phyloP scores from a whole-genome alignment of 2,329 filamentous ascomycete species.

The Xylaria sp. region DNA sequence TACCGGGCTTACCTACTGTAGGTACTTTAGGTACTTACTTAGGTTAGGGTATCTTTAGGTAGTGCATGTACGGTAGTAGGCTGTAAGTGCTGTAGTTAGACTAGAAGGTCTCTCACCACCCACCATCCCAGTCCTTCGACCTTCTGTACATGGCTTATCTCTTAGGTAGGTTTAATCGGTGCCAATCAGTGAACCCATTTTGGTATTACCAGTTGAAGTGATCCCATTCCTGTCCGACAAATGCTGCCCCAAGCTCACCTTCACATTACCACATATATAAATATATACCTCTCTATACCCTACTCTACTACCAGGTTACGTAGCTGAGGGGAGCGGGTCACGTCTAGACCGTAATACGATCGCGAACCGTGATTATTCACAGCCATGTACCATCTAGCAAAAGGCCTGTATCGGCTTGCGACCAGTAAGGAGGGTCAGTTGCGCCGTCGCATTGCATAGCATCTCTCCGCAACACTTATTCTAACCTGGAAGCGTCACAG shows the following conservation, averaged over 20 bases:
- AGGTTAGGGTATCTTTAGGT: too few relatives aligned
- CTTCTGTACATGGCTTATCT: too few relatives aligned
- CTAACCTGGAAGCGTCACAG: slow-evolving; percentile 50
- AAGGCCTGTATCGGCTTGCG: slow-evolving; percentile 91
- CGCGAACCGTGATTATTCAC: slow-evolving; percentile 1
- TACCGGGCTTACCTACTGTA: too few relatives aligned
- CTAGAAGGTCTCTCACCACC: too few relatives aligned
- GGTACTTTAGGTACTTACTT: too few relatives aligned
- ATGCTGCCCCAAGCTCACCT: background rate
- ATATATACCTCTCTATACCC: too few relatives aligned
- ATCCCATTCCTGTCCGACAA: background rate
- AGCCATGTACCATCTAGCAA: slow-evolving; percentile 91
- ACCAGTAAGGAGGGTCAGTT: slow-evolving; percentile 90
- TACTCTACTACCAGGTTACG: too few relatives aligned
- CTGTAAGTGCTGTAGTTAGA: too few relatives aligned
- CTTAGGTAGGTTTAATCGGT: slow-evolving; percentile 4
- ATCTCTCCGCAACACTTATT: background rate
- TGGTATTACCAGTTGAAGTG: slow-evolving; percentile 5
- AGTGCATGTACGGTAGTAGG: too few relatives aligned
- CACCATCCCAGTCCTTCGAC: too few relatives aligned
- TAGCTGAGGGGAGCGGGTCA: background rate
- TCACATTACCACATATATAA: background rate
- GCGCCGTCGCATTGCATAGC: slow-evolving; percentile 12
- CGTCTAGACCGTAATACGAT: background rate
- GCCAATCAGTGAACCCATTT: slow-evolving; percentile 1